Evolutionary conservation across 2,329 filamentous ascomycete species (phyloP), one percentile per base, ranked within the genome.

Genomic region (Neurospora sp.): DNA sequence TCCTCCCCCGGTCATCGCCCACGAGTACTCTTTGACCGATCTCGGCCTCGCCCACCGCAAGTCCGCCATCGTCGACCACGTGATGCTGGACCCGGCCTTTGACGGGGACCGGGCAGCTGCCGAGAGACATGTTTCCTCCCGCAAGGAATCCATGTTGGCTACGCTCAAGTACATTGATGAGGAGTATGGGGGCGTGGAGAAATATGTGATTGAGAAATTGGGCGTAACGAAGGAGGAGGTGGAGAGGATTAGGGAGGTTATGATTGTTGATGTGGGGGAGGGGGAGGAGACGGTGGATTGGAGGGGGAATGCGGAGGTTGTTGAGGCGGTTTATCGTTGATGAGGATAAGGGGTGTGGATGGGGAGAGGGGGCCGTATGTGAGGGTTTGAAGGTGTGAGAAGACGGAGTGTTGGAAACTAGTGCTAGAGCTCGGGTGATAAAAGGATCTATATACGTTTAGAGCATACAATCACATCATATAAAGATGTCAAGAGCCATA

Each of bases 11-110:
- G 77, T 79, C 4, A 84, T 92, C n/a, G 89, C 89, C 0, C 79
- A 84, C 10, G 91, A 94, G 77, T 94, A 93, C 77, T 81, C 84
- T 17, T 81, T 92, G 10, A 92, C 89, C 0, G 87, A 91, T 67
- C 74, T 82, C 1, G 90, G 91, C 0, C 80, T 92, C 8, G 81
- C 81, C 3, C 76, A 82, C 40, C 84, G 88, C 72, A 84, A 85
- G 28, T 81, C 83, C 66, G 77, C 83, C 43, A 80, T 91, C 17
- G 77, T 88, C 46, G 74, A 81, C 10, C 81, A 82, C n/a, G 75
- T 88, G 65, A 78, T 86, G 72, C 80, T 82, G 69, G 83, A 85
- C 67, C 84, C 84, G 0, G 81, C 83, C 8, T 78, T 90, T 69
- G 78, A 78, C 67, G 83, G 81, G 4, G 81, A 88, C 46, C 77